Evolutionary conservation across 805 yeast genomes (phyloP), one percentile per base, ranked within the genome.

Genomic region (Candida piceae): DNA sequence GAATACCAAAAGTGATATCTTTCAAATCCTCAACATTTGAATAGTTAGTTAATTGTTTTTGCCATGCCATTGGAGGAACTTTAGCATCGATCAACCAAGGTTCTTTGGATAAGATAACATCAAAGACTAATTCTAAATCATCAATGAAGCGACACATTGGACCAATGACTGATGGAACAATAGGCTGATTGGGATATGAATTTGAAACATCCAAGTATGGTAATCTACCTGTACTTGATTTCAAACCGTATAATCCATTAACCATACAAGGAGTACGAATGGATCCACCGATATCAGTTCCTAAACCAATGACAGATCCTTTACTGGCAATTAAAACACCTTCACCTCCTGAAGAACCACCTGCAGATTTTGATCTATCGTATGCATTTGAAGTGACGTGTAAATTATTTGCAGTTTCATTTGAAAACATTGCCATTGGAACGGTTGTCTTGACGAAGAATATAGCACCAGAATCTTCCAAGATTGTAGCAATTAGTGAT

Each of bases 81-180:
- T 62, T 57, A 42, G 69, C 64, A 50, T 75, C 81, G 35, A 50
- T 80, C 80, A 75, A 31, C 57, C 57, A 52, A 4, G 55, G 65
- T 39, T 39, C 52, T 12, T 32, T 17, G 6, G 17, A 35, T 17
- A 50, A 17, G 18, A 49, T 34, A 22, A 41, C 36, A 36, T 66
- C 63, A 70, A 73, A 67, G 57, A 74, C 66, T 20, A 69, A 60
- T 12, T 71, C 72, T 31, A 75, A 52, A 71, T 79, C 8, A 64
- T 72, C 26, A 72, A 55, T 6, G 32, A 42, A 39, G 17, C 45
- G 42, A 16, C 58, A 47, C 51, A 61, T 50, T 32, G 67, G 67
- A 4, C 66, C 67, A n/a, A n/a, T n/a, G 20, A 62, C 66, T 2
- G 66, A 60, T 5, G 55, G 44, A 19, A 62, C 50, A 7, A 50